Conservation (phyloP, 2,329 filamentous ascomycete species). For the Sclerotinia sclerotiorum region DNA sequence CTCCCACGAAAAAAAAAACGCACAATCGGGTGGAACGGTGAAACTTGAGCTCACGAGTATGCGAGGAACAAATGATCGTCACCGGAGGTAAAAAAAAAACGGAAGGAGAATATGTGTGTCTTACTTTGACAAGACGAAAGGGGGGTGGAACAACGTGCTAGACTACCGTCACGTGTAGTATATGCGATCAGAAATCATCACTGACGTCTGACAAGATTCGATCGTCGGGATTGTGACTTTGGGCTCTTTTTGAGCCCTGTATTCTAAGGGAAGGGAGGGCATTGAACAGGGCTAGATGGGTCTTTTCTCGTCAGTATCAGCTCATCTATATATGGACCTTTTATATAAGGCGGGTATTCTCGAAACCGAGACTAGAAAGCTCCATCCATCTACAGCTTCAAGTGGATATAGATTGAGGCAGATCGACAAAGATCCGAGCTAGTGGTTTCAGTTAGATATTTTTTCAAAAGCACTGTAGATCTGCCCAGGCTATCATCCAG, state of each 20-base stretch:
- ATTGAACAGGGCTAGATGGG: not conserved
- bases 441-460: not conserved
- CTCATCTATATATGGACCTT: not conserved
- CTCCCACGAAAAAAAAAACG: not conserved
- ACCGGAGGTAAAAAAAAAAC: slow-evolving; percentile 18
- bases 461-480: not conserved
- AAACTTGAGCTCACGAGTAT: slow-evolving; percentile 20
- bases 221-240: not conserved
- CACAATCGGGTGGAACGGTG: slow-evolving; percentile 23
- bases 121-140: slow-evolving; percentile 9
- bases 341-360: not conserved
- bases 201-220: not conserved
- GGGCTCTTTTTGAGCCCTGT: not conserved
- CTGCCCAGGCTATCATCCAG: not conserved
- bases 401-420: not conserved
- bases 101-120: slow-evolving; percentile 24
- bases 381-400: not conserved
- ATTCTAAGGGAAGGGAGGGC: not conserved
- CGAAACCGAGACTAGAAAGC: not conserved
- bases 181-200: not conserved
- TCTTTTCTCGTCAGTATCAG: not conserved
- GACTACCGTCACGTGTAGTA: slow-evolving; percentile 3
- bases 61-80: slow-evolving; percentile 5
- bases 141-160: not conserved
- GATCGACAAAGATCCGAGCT: not conserved